A percentile compares a stretch with the other conserved stretches of the same genome.
Conservation (phyloP, 2,329 filamentous ascomycete species). For the Hypocreales sp. region DNA sequence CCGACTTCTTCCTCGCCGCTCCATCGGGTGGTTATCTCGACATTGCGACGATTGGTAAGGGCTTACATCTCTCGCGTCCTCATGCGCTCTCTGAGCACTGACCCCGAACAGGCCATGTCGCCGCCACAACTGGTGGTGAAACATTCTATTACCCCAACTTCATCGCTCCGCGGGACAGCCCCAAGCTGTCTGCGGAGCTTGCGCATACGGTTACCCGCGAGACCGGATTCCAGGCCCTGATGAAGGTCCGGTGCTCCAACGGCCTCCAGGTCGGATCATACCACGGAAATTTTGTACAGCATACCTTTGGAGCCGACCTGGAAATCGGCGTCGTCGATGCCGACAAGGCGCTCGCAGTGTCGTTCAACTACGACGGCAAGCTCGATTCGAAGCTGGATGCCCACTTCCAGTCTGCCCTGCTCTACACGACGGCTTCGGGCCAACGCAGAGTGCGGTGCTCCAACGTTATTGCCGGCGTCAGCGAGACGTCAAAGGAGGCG, state of each 20-base stretch:
- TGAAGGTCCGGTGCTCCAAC: slow-evolving; percentile 98
- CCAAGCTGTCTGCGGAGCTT: slow-evolving; percentile 74
- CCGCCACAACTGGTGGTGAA: slow-evolving; percentile 84
- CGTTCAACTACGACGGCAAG: slow-evolving; percentile 93
- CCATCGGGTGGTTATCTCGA: slow-evolving; percentile 85
- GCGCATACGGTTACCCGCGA: slow-evolving; percentile 75
- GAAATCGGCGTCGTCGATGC: slow-evolving; percentile 87
- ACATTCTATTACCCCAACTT: slow-evolving; percentile 97
- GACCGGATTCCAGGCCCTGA: slow-evolving; percentile 86
- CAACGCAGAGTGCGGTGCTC: slow-evolving; percentile 83
- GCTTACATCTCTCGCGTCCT: no score
- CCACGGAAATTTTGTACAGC: slow-evolving; percentile 90
- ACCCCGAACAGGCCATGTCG: slow-evolving; percentile 49
- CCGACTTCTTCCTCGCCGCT: slow-evolving; percentile 89
- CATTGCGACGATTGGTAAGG: slow-evolving; percentile 71
- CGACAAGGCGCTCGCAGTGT: slow-evolving; percentile 83
- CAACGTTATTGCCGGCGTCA: slow-evolving; percentile 87
- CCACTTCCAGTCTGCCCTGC: slow-evolving; percentile 87
- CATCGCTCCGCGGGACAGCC: slow-evolving; percentile 67
- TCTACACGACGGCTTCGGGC: slow-evolving; percentile 85
- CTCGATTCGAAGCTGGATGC: slow-evolving; percentile 93
- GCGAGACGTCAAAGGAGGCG: slow-evolving; percentile 40
- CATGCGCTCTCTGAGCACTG: no score
- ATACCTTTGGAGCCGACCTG: slow-evolving; percentile 86
- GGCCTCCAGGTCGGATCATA: slow-evolving; percentile 89